Base-by-base conservation (phyloP, 352 stramenopile species). In the Phytophthora pisi region DNA sequence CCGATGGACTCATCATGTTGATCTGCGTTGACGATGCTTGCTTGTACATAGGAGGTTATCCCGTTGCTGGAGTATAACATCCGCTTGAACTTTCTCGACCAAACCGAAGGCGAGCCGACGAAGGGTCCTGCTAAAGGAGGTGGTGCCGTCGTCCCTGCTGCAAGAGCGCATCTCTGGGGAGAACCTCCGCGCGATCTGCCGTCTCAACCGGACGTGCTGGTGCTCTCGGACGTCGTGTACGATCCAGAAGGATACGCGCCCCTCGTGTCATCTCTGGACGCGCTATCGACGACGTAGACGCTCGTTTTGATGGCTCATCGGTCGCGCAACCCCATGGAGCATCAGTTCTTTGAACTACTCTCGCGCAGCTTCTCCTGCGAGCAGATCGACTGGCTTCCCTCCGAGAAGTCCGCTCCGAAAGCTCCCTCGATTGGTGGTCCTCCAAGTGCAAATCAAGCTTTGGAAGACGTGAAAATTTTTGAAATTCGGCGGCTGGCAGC, bases 171-270 rank as follows among this genome's bases (percentile, higher is more conserved):
- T 59, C 75, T 78, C 38, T 95, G 86, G 86, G 86, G 86, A 23
- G 77, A 85, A 0, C 50, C 77, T 36, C 61, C 58, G 23, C 60
- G 67, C 20, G 65, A 74, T 42, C 64, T 92, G 8, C 66, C 66
- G n/a, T n/a, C 50, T 18, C 58, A 71, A 47, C 80, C 80, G 0
- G 86, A 95, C 51, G 74, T 91, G 7, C 67, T 95, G 50, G 80
- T 95, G 20, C 71, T 92, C 49, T 95, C 86, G 1, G 86, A 94
- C 49, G 86, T 93, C 16, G 84, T 94, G 20, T 94, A 94, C 74
- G 86, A 94, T 64, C 86, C 86, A 0, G 76, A 87, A 57, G 84
- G 86, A 40, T 93, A 92, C 51, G 67, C 62, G 18, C 86, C 86
- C 43, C 74, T 94, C 18, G 81, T 94, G 28, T 58, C 70, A 42